Base-by-base conservation (phyloP, 75 land plant genomes). In the Ceratopteris richardii region DNA sequence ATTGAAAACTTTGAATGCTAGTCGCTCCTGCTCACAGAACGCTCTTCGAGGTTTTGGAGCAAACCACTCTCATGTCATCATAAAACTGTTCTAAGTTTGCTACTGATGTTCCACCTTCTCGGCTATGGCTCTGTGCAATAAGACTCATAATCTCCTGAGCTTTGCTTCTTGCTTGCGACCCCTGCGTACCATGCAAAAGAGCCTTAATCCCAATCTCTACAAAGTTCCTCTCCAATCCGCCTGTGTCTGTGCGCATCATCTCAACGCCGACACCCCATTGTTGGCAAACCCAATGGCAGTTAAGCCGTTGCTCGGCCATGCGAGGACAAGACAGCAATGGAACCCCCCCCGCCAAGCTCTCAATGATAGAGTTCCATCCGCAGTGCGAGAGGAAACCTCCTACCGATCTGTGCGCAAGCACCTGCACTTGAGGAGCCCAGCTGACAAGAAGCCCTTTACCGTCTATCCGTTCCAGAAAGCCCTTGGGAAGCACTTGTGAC, bases 301-400 rank as follows among this genome's bases (percentile, higher is more conserved):
- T 56, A 14, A 29, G 27, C 17, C 6, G 7, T n/a, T 56, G 58
- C 37, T 56, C 58, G 23, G 58, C 27, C 37, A 23, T 9, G 33
- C 11, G 10, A 7, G 58, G 58, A 31, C 58, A 56, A 14, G 39
- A 31, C 17, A 56, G 28, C 37, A 27, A 10, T 9, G 58, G 58
- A 31, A 56, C 58, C 23, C 58, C 58, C 17, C 10, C 16, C 33
- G 33, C 9, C 37, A 56, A 18, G 62, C 37, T 18, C 53, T 60
- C 62, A 22, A 60, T 5, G 37, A 23, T 31, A 5, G 62, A 60
- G 62, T 37, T 39, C 62, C 62, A 60, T 6, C 62, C 62, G 62
- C 62, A 60, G 51, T 60, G 62, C 19, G 37, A 28, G 11, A 60
- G 53, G 33, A 60, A 60, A 19, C 54, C 62, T 4, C 47, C 52